phyloP scores from a whole-genome alignment of 352 stramenopile species.

The Globisporangium cylindrosporum region DNA sequence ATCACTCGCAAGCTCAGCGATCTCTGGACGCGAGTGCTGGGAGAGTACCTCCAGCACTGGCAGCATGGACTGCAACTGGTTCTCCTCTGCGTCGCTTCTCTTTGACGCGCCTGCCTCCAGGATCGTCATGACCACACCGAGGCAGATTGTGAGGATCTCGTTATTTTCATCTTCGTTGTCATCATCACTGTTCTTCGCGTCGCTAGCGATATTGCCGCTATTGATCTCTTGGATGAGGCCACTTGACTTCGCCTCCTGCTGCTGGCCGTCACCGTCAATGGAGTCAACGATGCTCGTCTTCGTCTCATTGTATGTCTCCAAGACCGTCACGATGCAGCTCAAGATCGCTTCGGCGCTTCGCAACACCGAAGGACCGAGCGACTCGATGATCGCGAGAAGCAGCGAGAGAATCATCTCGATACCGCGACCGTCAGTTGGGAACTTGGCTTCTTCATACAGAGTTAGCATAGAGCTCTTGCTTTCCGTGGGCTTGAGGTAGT shows the following conservation, averaged over 20 bases:
- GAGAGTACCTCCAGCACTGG: constrained; percentile 64
- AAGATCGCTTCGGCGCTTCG: constrained; percentile 62
- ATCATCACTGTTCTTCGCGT: constrained; percentile 2
- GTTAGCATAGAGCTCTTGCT: neutral
- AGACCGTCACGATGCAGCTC: constrained; percentile 66
- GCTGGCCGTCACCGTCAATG: neutral
- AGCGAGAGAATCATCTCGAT: constrained; percentile 62
- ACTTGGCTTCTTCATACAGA: constrained; percentile 37
- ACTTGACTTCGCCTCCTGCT: neutral
- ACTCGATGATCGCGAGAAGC: constrained; percentile 70
- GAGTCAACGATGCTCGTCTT: neutral
- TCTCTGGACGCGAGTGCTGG: constrained; percentile 43
- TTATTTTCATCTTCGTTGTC: constrained; percentile 51
- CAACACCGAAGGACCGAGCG: constrained; percentile 66
- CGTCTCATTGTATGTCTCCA: constrained; percentile 52
- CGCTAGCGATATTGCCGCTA: neutral
- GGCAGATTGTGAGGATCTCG: constrained; percentile 76
- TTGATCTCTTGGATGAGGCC: constrained; percentile 14
- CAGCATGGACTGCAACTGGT: constrained; percentile 54
- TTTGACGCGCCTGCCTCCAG: constrained; percentile 55
- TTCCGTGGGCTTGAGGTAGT: neutral
- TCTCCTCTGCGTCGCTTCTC: constrained; percentile 53
- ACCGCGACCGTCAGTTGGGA: constrained; percentile 28
- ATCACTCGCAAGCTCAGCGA: constrained; percentile 70
- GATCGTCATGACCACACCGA: constrained; percentile 78